These are phyloP conservation scores for Metschnikowia reukaufii DNA, from an alignment of 805 yeast genomes.

Conservation along the genomic window DNA sequence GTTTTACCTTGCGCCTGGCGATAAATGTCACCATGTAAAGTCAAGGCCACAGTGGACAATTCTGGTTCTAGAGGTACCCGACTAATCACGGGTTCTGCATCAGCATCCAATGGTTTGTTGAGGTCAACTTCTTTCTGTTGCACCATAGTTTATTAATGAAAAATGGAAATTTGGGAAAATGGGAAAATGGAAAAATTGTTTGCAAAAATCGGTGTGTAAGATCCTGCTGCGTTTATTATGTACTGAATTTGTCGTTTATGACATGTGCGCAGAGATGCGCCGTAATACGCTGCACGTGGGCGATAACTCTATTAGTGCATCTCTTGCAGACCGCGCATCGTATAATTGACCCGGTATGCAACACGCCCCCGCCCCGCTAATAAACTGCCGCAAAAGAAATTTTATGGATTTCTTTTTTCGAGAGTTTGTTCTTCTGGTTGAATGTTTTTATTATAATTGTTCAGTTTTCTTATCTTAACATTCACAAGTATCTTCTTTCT, in stretches of 20 bases:
- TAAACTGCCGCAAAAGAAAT: not conserved
- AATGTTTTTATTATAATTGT: too few relatives aligned
- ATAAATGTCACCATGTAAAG: constrained; percentile 62
- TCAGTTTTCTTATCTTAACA: too few relatives aligned
- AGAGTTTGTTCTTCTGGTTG: not conserved
- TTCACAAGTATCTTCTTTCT: too few relatives aligned
- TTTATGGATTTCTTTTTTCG: not conserved
- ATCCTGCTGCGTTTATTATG: not conserved
- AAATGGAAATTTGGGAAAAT: too few relatives aligned
- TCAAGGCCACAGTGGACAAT: constrained; percentile 57
- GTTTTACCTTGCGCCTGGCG: constrained; percentile 47
- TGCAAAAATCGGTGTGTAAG: too few relatives aligned
- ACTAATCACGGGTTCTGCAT: constrained; percentile 52
- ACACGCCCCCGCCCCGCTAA: not conserved
- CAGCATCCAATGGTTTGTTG: constrained; percentile 53
- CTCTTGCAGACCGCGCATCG: constrained; percentile 1
- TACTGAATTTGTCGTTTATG: not conserved
- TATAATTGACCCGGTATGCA: not conserved
- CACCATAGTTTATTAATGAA: constrained; percentile 26
- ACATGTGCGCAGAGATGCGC: not conserved
- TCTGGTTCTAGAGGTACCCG: constrained; percentile 54
- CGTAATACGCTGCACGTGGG: constrained; percentile 8
- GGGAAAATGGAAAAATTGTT: too few relatives aligned
- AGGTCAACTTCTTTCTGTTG: constrained; percentile 53
- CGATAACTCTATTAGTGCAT: constrained; percentile 6